These are phyloP conservation scores for Salicornia ramosissima DNA, from an alignment of 148 eudicot genomes.

Conservation along the genomic window DNA sequence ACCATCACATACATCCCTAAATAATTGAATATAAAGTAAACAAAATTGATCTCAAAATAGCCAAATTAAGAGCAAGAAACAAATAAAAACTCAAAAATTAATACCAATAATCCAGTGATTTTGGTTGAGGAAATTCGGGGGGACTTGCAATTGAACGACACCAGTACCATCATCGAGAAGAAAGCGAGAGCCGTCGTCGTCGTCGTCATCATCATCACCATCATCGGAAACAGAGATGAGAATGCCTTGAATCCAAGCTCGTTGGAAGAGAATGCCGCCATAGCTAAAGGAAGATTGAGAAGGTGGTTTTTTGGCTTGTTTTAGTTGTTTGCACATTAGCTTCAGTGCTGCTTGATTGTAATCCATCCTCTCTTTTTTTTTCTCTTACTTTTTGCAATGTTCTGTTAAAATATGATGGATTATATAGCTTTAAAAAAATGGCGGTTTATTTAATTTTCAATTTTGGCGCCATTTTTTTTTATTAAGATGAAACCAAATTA, in stretches of 20 bases:
- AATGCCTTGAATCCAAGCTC: conserved; percentile 88
- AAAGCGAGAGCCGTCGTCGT: conserved; percentile 28
- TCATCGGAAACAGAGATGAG: conserved; percentile 39
- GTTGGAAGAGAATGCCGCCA: conserved; percentile 80
- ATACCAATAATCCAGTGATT: conserved; percentile 30
- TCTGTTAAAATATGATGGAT: background rate
- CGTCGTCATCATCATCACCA: background rate
- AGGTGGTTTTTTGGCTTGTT: conserved; percentile 32
- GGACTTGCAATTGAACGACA: conserved; percentile 39
- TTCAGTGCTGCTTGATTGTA: conserved; percentile 71
- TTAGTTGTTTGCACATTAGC: conserved; percentile 53
- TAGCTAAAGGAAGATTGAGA: conserved; percentile 42
- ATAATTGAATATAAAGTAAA: background rate
- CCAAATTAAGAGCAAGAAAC: background rate
- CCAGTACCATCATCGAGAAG: conserved; percentile 86
- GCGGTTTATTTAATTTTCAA: too few relatives aligned
- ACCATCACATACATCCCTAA: conserved; percentile 91
- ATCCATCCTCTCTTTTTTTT: conserved; percentile 43
- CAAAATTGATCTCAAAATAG: background rate
- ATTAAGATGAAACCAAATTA: too few relatives aligned
- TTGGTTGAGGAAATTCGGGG: conserved; percentile 31
- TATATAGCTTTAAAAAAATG: background rate
- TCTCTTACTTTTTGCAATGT: background rate
- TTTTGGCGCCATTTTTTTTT: too few relatives aligned
- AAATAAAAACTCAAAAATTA: background rate